Evolutionary conservation across 208 protist species (phyloP), one percentile per base, ranked within the genome.

Genomic region (Crithidia sp.): DNA sequence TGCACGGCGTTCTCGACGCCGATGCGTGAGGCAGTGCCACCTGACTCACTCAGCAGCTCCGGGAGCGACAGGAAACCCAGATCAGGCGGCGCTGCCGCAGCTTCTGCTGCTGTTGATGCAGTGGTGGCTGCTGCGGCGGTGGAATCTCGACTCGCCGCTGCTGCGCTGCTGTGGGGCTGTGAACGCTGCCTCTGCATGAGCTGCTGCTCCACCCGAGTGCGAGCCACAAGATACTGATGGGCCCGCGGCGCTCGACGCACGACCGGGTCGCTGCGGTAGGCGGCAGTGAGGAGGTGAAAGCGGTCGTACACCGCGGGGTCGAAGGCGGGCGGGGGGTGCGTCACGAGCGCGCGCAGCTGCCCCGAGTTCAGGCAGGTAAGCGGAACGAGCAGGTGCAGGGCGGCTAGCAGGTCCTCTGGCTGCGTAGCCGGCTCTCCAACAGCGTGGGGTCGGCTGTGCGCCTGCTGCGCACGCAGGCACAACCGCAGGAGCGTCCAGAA

Each of bases 401-500:
- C 44, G 17, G 49, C 4, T 19, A 67, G 45, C 2, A 67, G 13
- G 7, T 55, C 62, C 12, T 67, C 62, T 12, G 62, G 62, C 16
- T 17, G 9, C 6, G 62, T 10, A 4, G 61, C 45, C 3, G 47
- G 16, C 41, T 52, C 37, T 12, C 40, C 66, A 2, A 14, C 40
- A 12, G 40, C 28, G 37, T 14, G 57, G 5, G 6, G 57, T 12
- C 54, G 44, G 19, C 5, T 3, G 52, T 50, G 7, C 19, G 45
- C 37, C 67, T 60, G 52, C 45, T 79, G 74, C 58, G 88, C 85
- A 41, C 89, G 78, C 5, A 96, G 66, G 67, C 87, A 92, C 39
- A 96, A 47, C 6, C 88, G 87, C 73, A 96, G 78, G 37, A 96
- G 68, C 19, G 67, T 79, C 90, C 92, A 96, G 67, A 94, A 87